Evolutionary conservation across 768 basidiomycete species (phyloP).

Genomic region (Boletus rufocinnamomeus): DNA sequence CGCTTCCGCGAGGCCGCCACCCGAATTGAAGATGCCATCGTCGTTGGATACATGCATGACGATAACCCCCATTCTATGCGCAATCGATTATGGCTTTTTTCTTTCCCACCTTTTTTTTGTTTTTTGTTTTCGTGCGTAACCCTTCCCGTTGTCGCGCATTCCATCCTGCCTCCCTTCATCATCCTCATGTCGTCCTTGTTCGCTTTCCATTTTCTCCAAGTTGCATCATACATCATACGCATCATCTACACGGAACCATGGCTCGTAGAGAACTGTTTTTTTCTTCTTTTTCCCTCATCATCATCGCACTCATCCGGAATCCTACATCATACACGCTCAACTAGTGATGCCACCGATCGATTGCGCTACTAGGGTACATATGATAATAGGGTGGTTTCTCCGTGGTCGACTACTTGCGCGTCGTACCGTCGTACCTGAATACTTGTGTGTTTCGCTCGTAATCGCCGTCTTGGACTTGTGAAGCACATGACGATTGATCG

Average conservation of each 20-base stretch:
- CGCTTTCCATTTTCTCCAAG: not conserved
- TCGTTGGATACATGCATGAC: not conserved
- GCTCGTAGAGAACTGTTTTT: not conserved
- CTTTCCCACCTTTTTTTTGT: not conserved
- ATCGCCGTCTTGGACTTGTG: too few species aligned
- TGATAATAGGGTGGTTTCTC: too few species aligned
- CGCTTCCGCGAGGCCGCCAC: not conserved
- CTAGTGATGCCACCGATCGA: not conserved
- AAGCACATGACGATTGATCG: too few species aligned
- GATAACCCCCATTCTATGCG: constrained; percentile 6
- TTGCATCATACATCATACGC: not conserved
- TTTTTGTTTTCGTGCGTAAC: not conserved
- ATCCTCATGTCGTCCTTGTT: not conserved
- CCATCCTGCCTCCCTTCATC: not conserved
- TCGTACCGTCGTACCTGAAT: too few species aligned
- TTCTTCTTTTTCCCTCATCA: not conserved
- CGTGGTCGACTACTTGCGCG: too few species aligned
- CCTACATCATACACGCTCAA: not conserved
- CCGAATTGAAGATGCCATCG: constrained; percentile 6
- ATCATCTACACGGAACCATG: not conserved
- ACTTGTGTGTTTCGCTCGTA: too few species aligned
- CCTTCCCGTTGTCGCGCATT: not conserved
- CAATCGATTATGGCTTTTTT: not conserved
- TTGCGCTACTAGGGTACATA: not conserved
- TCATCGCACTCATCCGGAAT: not conserved